These are phyloP conservation scores for Spergularia azorica DNA, from an alignment of 179 eudicot genomes.

Conservation along the genomic window DNA sequence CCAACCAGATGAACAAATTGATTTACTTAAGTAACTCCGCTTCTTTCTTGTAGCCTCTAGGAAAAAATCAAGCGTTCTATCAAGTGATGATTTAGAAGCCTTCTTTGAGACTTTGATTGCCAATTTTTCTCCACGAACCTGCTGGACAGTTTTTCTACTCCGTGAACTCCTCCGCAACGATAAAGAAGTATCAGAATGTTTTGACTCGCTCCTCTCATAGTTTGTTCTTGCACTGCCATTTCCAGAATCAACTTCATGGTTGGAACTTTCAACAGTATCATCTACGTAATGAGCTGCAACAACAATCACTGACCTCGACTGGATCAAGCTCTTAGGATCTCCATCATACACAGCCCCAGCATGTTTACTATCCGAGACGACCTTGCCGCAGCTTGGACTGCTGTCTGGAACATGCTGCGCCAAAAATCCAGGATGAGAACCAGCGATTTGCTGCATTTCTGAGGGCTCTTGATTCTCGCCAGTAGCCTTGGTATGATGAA, in stretches of 20 bases:
- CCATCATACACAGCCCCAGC: conserved; percentile 26
- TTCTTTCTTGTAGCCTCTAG: conserved; percentile 56
- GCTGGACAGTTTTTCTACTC: conserved; percentile 41
- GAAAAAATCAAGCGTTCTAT: conserved; percentile 34
- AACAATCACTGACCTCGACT: conserved; percentile 28
- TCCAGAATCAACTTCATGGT: conserved; percentile 28
- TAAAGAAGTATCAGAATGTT: conserved; percentile 32
- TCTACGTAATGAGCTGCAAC: conserved; percentile 36
- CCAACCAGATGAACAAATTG: conserved; percentile 67
- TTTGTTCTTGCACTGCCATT: conserved; percentile 28
- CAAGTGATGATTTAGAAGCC: conserved; percentile 31
- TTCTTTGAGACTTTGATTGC: conserved; percentile 36
- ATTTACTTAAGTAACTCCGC: conserved; percentile 58
- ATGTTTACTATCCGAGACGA: background rate
- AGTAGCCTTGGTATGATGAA: conserved; percentile 1
- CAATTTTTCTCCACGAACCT: conserved; percentile 28
- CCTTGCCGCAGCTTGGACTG: conserved; percentile 16
- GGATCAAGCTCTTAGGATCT: conserved; percentile 25
- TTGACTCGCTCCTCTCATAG: conserved; percentile 20
- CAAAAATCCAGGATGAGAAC: conserved; percentile 11
- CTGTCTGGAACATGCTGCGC: conserved; percentile 5
- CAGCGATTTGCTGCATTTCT: conserved; percentile 11
- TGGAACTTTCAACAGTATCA: conserved; percentile 29
- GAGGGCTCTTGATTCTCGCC: conserved; percentile 18
- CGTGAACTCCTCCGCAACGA: conserved; percentile 55